Evolutionary conservation across 441 rosid species (phyloP), one percentile per base, ranked within the genome.

Genomic region (Adansonia gregorii): DNA sequence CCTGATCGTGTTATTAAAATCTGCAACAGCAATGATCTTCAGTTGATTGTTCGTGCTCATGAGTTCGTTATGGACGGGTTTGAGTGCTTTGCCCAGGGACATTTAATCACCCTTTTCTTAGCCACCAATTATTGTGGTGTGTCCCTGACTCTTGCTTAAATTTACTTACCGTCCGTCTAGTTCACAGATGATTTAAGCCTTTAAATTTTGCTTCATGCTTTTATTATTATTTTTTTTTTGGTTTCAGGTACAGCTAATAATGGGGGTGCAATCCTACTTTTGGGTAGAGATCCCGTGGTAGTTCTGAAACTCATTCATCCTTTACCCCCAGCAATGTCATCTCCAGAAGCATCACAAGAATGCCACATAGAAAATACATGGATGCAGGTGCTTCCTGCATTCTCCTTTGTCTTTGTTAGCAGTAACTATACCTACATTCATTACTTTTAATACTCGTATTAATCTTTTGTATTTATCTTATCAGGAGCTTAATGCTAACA

Each of bases 31-130:
- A 96, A 95, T 79, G 99, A 96, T 84, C 97, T 96, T 76, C 97
- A 95, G 83, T 82, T 95, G 86, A 95, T 95, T 82, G 98, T 95
- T 24, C 94, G 98, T 61, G 99, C 97, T 39, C 98, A 95, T 77
- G 97, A 95, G 86, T 95, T 97, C 41, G 99, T 95, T 81, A 95
- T 95, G 99, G 99, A 95, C 70, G 99, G 99, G 56, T 95, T 95
- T 68, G 98, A 94, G 89, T 97, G 98, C 48, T 94, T 95, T 48
- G 99, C 98, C 3, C 99, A 95, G 72, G 99, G 98, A 72, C 98
- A 94, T 85, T 87, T 96, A 64, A 96, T 96, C 78, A 96, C 98
- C 3, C 95, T 96, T 84, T 96, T 96, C 87, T 95, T 98, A 0
- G 98, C 99, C 22, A 95, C 99, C 73, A 95, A 95, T 78, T 95